Evolutionary conservation across 169 alveolate species (phyloP), one percentile per base, ranked within the genome.

Genomic region (Besnoitia besnoiti): DNA sequence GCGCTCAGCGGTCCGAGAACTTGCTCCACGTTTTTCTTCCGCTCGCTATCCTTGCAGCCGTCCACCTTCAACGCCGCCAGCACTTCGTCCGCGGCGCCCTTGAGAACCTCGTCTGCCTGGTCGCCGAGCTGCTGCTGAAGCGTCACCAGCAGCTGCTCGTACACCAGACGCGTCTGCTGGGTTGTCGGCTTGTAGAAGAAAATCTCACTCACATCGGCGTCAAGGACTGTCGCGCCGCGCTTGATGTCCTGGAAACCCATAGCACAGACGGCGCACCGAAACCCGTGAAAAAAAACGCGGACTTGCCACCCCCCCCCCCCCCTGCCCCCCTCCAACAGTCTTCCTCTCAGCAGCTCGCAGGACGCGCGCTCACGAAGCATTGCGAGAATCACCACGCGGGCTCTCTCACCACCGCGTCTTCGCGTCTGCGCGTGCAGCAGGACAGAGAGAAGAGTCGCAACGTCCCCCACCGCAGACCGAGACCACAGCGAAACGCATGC

Each of bases 31-130:
- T 90, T 89, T 24, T 92, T 87, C 82, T 91, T 90, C 40, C 93
- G 39, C 67, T 94, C 94, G 40, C 90, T 85, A 39, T 94, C 95
- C 42, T 95, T 5, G 88, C 82, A 55, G 39, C 90, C 90, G 33
- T 98, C 98, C 67, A 97, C 94, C 90, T 98, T 97, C 85, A 98
- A 91, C n/a, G 97, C 96, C 35, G 97, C 95, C 50, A 99, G 93
- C 30, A 98, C 96, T 84, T 99, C 99, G 90, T 98, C 99, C 67
- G 98, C 98, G 8, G 99, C 99, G 85, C 98, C 98, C 85, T 95
- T 97, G 46, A 98, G 94, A 46, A 97, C 98, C 51, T 98, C 99
- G 40, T 96, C 95, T 0, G 99, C 97, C 95, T 97, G 98, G 85
- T 98, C 99, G 37, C 98, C 99, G 84, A 99, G 94, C 73, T 96